These are phyloP conservation scores for Aspergillus brasiliensis DNA, from an alignment of 2,329 filamentous ascomycete species.

Conservation along the genomic window DNA sequence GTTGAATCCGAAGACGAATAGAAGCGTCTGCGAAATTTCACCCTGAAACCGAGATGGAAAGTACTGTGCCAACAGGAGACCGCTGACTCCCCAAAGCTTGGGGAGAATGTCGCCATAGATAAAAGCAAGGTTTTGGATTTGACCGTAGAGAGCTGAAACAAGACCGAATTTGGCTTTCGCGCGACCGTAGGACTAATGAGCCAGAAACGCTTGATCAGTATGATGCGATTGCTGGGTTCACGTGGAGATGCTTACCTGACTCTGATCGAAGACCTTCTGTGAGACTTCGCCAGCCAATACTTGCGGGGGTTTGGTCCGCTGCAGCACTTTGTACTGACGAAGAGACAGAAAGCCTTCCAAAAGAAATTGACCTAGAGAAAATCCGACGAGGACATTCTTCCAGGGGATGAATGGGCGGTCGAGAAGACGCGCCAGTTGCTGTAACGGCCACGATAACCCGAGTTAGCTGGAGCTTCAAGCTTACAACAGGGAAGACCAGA, in stretches of 20 bases:
- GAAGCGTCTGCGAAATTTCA: slow-evolving; percentile 89
- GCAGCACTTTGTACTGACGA: slow-evolving; percentile 85
- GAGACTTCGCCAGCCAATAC: slow-evolving; percentile 87
- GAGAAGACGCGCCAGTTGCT: slow-evolving; percentile 77
- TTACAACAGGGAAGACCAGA: neutral
- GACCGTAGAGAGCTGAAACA: slow-evolving; percentile 76
- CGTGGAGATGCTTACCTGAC: slow-evolving; percentile 59
- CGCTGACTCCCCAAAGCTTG: slow-evolving; percentile 83
- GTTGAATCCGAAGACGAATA: slow-evolving; percentile 88
- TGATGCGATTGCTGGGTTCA: neutral
- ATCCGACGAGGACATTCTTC: slow-evolving; percentile 94
- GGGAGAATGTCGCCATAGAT: slow-evolving; percentile 91
- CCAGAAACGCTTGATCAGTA: neutral
- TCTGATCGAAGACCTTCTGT: slow-evolving; percentile 89
- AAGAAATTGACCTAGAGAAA: slow-evolving; percentile 86
- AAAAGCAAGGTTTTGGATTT: slow-evolving; percentile 84
- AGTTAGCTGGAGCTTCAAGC: slow-evolving; percentile 14
- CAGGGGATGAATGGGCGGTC: slow-evolving; percentile 93
- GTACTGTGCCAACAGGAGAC: slow-evolving; percentile 71
- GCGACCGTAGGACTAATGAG: slow-evolving; percentile 77
- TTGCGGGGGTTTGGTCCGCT: slow-evolving; percentile 77
- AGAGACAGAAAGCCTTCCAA: slow-evolving; percentile 87
- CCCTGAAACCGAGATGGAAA: slow-evolving; percentile 79
- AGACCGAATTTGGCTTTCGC: slow-evolving; percentile 92
- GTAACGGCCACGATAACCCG: slow-evolving; percentile 17